A percentile compares a stretch with the other conserved stretches of the same genome.
Conservation (phyloP, 2,329 filamentous ascomycete species). For the Microcyclospora pomicola region DNA sequence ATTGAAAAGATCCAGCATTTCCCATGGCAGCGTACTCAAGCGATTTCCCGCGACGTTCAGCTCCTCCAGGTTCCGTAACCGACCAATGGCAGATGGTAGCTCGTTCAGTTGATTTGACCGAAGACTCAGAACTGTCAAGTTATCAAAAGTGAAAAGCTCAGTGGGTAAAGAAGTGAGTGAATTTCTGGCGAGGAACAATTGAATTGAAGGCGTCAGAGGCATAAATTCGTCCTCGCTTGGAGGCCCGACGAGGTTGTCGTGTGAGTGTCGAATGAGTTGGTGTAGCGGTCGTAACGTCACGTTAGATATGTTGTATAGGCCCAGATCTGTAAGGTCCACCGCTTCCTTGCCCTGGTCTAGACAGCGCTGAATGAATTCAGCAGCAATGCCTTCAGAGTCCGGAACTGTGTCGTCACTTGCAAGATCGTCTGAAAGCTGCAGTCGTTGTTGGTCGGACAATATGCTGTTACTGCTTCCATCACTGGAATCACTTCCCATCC, state of each 20-base stretch:
- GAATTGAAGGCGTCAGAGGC: constrained; percentile 43
- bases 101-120: constrained; percentile 49
- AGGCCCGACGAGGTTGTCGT: constrained; percentile 13
- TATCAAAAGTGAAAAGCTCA: constrained; percentile 47
- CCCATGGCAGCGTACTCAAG: constrained; percentile 47
- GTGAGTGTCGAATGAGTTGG: constrained; percentile 22
- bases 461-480: constrained; percentile 18
- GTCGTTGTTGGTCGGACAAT: constrained; percentile 4
- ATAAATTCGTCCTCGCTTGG: constrained; percentile 45
- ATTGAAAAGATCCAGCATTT: constrained; percentile 44
- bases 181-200: constrained; percentile 50
- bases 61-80: constrained; percentile 43
- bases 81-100: constrained; percentile 46
- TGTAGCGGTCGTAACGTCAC: constrained; percentile 43
- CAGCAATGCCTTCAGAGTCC: constrained; percentile 11
- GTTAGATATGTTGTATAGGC: constrained; percentile 41
- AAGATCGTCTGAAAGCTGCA: constrained; percentile 3
- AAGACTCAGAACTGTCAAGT: constrained; percentile 51
- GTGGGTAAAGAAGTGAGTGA: constrained; percentile 41
- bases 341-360: constrained; percentile 43
- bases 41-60: constrained; percentile 55
- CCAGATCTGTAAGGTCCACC: constrained; percentile 46
- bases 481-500: constrained; percentile 47
- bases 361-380: constrained; percentile 14
- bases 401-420: neutral